phyloP scores from a whole-genome alignment of 345 rosid species.

The Gossypium sturtianum region DNA sequence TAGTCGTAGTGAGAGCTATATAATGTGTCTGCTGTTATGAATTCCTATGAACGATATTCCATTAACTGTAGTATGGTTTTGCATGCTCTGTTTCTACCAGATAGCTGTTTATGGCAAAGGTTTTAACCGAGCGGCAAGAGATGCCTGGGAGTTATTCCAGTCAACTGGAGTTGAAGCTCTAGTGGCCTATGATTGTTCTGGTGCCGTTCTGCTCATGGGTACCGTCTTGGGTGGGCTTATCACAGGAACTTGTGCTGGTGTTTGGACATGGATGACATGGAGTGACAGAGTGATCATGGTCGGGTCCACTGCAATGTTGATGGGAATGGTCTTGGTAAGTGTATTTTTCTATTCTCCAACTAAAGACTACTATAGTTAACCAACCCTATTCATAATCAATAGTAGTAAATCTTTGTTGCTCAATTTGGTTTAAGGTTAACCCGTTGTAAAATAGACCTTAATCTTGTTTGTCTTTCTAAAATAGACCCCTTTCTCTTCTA shows the following conservation, averaged over 20 bases:
- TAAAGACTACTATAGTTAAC: not conserved
- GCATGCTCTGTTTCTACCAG: conserved; percentile 30
- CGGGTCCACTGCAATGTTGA: conserved; percentile 87
- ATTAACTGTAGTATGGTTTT: not conserved
- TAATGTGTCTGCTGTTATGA: not conserved
- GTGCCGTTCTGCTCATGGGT: conserved; percentile 92
- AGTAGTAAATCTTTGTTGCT: not conserved
- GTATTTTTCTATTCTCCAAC: not conserved
- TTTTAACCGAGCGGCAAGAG: conserved; percentile 90
- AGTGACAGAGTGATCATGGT: conserved; percentile 70
- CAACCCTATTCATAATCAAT: not conserved
- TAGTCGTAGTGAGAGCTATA: not conserved
- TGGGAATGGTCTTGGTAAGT: conserved; percentile 95
- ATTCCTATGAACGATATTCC: not conserved
- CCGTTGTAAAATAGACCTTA: no score
- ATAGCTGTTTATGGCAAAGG: conserved; percentile 91
- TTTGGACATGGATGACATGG: conserved; percentile 75
- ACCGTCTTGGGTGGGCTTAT: conserved; percentile 85
- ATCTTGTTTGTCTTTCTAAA: no score
- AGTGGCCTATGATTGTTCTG: conserved; percentile 92
- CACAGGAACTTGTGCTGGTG: conserved; percentile 75
- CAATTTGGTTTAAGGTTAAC: not conserved
- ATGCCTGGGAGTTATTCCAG: conserved; percentile 96
- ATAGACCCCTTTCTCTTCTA: not conserved
- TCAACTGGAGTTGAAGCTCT: conserved; percentile 98